phyloP scores from a whole-genome alignment of 352 stramenopile genomes.

The Globisporangium yorkense region DNA sequence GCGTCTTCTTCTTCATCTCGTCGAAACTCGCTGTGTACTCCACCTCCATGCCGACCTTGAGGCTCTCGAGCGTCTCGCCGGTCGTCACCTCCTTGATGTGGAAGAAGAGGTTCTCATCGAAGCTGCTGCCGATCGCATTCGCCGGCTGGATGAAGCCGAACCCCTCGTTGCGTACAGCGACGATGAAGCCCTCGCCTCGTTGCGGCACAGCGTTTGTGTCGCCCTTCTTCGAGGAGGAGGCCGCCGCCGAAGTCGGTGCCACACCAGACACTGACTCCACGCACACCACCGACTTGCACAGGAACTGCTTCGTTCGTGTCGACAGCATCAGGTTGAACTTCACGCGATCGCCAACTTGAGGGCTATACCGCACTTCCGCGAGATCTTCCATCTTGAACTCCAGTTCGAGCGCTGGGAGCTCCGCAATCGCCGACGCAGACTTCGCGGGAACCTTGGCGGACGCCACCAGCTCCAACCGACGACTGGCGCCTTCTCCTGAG shows the following conservation, averaged over 20 bases:
- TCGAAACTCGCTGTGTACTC: constrained; percentile 47
- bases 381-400: constrained; percentile 63
- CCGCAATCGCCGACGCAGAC: constrained; percentile 2
- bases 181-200: constrained; percentile 55
- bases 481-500: constrained; percentile 30
- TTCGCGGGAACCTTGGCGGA: constrained; percentile 20
- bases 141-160: constrained; percentile 76
- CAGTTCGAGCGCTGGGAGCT: constrained; percentile 25
- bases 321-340: constrained; percentile 48
- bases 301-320: constrained; percentile 65
- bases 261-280: constrained; percentile 17
- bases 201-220: constrained; percentile 12
- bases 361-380: constrained; percentile 60
- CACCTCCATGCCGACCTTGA: constrained; percentile 74
- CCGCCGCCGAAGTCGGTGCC: background rate
- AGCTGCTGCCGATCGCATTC: constrained; percentile 17
- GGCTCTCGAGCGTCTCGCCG: constrained; percentile 37
- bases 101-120: constrained; percentile 73
- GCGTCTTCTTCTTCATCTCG: constrained; percentile 75
- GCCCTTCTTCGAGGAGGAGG: constrained; percentile 9
- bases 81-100: constrained; percentile 69
- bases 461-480: constrained; percentile 31
- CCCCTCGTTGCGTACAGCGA: constrained; percentile 53
- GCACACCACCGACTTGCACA: constrained; percentile 45
- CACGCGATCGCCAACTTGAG: constrained; percentile 53